Evolutionary conservation across 2,329 filamentous ascomycete genomes (phyloP).

Genomic region (Botryosphaeria agaves): DNA sequence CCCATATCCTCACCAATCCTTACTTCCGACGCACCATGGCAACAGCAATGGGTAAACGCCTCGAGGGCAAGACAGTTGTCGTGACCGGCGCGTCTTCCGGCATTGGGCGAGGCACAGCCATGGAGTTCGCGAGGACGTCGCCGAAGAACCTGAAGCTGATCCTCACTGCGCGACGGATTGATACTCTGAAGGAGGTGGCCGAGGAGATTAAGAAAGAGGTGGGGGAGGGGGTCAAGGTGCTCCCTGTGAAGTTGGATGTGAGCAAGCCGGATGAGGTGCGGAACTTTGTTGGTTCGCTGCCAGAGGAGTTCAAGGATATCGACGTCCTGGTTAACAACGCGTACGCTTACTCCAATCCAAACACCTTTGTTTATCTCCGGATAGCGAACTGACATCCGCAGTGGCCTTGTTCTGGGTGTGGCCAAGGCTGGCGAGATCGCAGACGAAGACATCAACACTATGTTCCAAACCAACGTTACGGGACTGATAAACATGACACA

Average conservation of each 20-base stretch:
- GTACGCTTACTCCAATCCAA: slow-evolving; percentile 31
- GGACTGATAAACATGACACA: slow-evolving; percentile 96
- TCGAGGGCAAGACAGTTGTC: slow-evolving; percentile 81
- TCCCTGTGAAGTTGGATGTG: slow-evolving; percentile 74
- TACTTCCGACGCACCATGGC: slow-evolving; percentile 34
- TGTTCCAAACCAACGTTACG: slow-evolving; percentile 89
- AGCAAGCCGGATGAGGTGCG: slow-evolving; percentile 60
- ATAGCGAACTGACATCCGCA: slow-evolving; percentile 18
- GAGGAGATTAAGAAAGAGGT: slow-evolving; percentile 60
- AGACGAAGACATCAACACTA: slow-evolving; percentile 64
- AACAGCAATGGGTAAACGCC: slow-evolving; percentile 60
- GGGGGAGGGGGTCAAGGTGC: slow-evolving; percentile 62
- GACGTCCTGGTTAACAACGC: slow-evolving; percentile 93
- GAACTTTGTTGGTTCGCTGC: slow-evolving; percentile 54
- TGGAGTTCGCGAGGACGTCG: slow-evolving; percentile 80
- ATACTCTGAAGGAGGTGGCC: slow-evolving; percentile 60
- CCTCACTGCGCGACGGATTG: slow-evolving; percentile 72
- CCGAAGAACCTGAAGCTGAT: slow-evolving; percentile 68
- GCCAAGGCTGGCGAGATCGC: slow-evolving; percentile 72
- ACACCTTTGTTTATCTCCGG: neutral
- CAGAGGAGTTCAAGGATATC: slow-evolving; percentile 68
- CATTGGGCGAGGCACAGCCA: slow-evolving; percentile 67
- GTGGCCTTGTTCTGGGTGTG: slow-evolving; percentile 76
- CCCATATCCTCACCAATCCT: neutral
- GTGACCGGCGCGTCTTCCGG: slow-evolving; percentile 88